Percentiles rank a stretch among this genome's conserved stretches.
Evolutionary conservation across 2,329 filamentous ascomycete genomes (phyloP).

Genomic region (Xylariaceae sp.): DNA sequence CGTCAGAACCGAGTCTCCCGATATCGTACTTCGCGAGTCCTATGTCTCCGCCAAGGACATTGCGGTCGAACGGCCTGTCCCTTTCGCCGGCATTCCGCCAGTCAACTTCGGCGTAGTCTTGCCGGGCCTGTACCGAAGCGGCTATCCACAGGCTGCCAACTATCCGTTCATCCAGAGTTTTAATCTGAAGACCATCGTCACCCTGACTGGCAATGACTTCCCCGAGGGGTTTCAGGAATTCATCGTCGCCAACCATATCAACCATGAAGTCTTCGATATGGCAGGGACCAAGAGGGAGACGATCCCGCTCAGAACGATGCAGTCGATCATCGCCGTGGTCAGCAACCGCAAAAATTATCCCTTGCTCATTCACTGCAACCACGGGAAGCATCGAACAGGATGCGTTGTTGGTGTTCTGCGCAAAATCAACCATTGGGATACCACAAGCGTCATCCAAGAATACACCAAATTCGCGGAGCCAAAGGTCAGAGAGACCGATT

Average conservation of each 20-base stretch:
- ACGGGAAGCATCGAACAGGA: slow-evolving; percentile 89
- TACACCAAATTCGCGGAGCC: slow-evolving; percentile 68
- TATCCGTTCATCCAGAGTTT: slow-evolving; percentile 70
- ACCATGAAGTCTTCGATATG: slow-evolving; percentile 75
- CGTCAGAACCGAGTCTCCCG: slow-evolving; percentile 12
- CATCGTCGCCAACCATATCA: slow-evolving; percentile 67
- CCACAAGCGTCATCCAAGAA: slow-evolving; percentile 67
- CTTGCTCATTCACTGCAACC: slow-evolving; percentile 88
- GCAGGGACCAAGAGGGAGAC: slow-evolving; percentile 84
- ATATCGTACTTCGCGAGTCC: slow-evolving; percentile 12
- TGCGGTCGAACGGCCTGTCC: slow-evolving; percentile 17
- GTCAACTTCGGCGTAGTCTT: slow-evolving; percentile 77
- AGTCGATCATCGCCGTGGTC: slow-evolving; percentile 70
- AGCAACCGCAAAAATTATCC: slow-evolving; percentile 76
- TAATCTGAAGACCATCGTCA: slow-evolving; percentile 76
- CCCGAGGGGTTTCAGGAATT: slow-evolving; percentile 60
- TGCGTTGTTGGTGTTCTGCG: slow-evolving; percentile 83
- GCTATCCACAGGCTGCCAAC: slow-evolving; percentile 74
- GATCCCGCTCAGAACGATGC: slow-evolving; percentile 69
- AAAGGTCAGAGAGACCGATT: slow-evolving; percentile 62
- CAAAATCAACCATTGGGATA: slow-evolving; percentile 70
- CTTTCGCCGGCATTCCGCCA: slow-evolving; percentile 42
- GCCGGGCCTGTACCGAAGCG: slow-evolving; percentile 77
- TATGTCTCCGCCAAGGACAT: slow-evolving; percentile 22
- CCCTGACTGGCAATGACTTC: slow-evolving; percentile 65